These are phyloP conservation scores for Hordeum pubiflorum DNA, from an alignment of 202 grass and related monocot species.

Conservation along the genomic window DNA sequence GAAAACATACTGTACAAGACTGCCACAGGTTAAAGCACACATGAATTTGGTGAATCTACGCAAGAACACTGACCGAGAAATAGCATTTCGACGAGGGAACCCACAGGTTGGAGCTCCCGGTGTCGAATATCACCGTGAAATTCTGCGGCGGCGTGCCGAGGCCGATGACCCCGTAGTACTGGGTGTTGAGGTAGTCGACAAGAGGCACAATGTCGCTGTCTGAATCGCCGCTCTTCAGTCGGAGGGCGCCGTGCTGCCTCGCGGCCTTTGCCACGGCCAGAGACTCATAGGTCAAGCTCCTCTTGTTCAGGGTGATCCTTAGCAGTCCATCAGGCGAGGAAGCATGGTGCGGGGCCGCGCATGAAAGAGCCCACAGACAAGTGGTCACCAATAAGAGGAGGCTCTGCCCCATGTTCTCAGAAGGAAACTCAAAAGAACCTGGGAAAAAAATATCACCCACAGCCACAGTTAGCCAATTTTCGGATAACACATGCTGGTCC, in stretches of 20 bases:
- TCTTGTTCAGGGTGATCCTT: constrained; percentile 58
- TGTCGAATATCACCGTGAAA: constrained; percentile 73
- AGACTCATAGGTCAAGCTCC: constrained; percentile 24
- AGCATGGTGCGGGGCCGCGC: neutral
- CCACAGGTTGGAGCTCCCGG: constrained; percentile 81
- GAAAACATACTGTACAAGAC: neutral
- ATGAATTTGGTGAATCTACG: neutral
- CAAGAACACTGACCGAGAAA: constrained; percentile 43
- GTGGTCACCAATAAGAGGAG: constrained; percentile 28
- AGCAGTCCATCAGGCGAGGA: constrained; percentile 35
- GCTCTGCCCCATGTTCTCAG: constrained; percentile 5
- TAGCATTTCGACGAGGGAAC: constrained; percentile 79
- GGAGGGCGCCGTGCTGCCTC: constrained; percentile 22
- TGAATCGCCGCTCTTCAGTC: constrained; percentile 3
- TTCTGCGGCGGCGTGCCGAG: constrained; percentile 63
- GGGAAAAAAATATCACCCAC: neutral
- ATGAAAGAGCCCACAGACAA: constrained; percentile 53
- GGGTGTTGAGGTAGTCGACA: constrained; percentile 66
- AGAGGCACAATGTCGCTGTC: constrained; percentile 49
- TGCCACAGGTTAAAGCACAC: neutral
- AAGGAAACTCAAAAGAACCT: neutral
- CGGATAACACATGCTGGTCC: neutral
- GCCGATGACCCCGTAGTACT: constrained; percentile 66
- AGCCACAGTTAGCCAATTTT: neutral
- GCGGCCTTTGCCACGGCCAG: constrained; percentile 35